Evolutionary conservation across 2,329 filamentous ascomycete genomes (phyloP).

Genomic region (Pseudogymnoascus sp.): DNA sequence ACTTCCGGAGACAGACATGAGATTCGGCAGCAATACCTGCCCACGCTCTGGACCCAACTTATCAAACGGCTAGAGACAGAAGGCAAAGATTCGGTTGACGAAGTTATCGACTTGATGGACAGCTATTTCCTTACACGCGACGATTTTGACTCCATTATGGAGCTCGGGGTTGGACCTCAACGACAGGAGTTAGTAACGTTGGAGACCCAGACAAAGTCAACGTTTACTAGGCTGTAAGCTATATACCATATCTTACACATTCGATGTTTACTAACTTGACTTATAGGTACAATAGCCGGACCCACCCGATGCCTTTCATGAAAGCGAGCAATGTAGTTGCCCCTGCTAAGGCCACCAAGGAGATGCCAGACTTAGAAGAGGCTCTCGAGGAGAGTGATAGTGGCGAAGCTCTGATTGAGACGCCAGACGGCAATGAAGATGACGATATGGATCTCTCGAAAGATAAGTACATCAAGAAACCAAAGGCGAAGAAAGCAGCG

Average conservation of each 20-base stretch:
- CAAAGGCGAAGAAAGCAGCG: conserved; percentile 61
- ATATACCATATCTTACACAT: background rate
- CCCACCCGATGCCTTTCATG: conserved; percentile 91
- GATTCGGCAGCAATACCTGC: conserved; percentile 88
- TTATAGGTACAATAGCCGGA: conserved; percentile 70
- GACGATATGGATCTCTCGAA: conserved; percentile 79
- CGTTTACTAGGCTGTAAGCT: conserved; percentile 80
- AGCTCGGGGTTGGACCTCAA: conserved; percentile 83
- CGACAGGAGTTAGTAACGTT: conserved; percentile 67
- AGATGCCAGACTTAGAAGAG: conserved; percentile 89
- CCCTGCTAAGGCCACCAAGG: conserved; percentile 62
- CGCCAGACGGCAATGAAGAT: conserved; percentile 57
- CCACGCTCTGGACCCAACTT: conserved; percentile 74
- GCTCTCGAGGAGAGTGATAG: conserved; percentile 87
- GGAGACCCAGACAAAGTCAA: conserved; percentile 75
- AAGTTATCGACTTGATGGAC: conserved; percentile 93
- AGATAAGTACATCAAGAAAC: conserved; percentile 92
- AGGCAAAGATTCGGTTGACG: conserved; percentile 72
- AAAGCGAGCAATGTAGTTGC: conserved; percentile 73
- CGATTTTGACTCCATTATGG: conserved; percentile 86
- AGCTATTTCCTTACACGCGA: conserved; percentile 92
- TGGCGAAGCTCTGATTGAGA: conserved; percentile 51
- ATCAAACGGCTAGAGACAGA: conserved; percentile 66
- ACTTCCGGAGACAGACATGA: conserved; percentile 89
- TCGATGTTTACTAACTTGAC: background rate